phyloP scores from a whole-genome alignment of 2,329 filamentous ascomycete species.

The Pseudovirgaria hyperparasitica region DNA sequence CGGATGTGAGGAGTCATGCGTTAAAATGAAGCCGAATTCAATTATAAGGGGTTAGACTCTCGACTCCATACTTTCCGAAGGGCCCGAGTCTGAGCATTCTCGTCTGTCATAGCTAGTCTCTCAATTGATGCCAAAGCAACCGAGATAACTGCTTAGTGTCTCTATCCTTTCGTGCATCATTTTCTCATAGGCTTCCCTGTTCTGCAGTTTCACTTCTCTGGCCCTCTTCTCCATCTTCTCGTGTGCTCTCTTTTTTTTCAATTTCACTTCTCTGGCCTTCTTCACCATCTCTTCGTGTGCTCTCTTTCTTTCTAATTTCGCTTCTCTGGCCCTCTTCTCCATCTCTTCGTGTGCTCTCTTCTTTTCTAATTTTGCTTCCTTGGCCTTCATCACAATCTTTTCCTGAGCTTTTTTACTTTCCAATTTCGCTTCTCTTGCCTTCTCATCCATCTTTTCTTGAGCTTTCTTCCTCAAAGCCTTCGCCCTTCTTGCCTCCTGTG shows the following conservation, averaged over 20 bases:
- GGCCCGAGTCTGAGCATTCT: too few species aligned
- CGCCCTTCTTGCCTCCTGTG: constrained; percentile 1
- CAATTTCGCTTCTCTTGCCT: not conserved
- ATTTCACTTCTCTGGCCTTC: constrained; percentile 61
- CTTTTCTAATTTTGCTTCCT: not conserved
- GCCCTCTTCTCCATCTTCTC: not conserved
- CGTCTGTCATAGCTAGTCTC: too few species aligned
- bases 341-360: not conserved
- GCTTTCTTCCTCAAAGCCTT: too few species aligned
- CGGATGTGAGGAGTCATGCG: too few species aligned
- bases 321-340: not conserved
- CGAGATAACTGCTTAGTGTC: too few species aligned
- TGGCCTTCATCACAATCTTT: not conserved
- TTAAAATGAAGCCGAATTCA: too few species aligned
- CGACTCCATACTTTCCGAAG: too few species aligned
- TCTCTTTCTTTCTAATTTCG: not conserved
- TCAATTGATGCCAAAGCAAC: too few species aligned
- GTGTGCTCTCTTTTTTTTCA: constrained; percentile 1
- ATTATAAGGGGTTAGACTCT: too few species aligned
- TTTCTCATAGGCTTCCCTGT: not conserved
- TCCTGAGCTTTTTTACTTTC: not conserved
- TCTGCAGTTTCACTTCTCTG: not conserved
- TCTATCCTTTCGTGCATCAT: constrained; percentile 41
- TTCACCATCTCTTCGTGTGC: not conserved
- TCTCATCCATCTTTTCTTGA: too few species aligned